Base-by-base conservation (phyloP, 371 early-diverging fungal genomes). In the Lichtheimia corymbifera region DNA sequence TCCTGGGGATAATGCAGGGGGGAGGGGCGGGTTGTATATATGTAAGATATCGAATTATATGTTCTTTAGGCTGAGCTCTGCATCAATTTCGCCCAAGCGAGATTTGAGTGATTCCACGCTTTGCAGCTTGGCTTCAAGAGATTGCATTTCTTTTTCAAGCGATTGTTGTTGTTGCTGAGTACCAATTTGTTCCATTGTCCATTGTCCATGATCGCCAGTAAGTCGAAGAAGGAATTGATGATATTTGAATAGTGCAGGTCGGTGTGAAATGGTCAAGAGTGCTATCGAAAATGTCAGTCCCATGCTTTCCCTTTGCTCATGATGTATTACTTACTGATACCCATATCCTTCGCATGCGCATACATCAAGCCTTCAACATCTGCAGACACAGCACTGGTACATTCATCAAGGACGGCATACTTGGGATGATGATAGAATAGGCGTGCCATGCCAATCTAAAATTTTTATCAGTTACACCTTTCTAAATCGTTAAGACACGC, bases 361-460 rank as follows among this genome's bases (percentile, higher is more conserved):
- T 96, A 96, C 91, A 96, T 92, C 51, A 93, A 73, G 4, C 89
- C 87, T 71, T 96, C 96, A 27, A 94, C 91, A 66, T 96, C 96
- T 45, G 91, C 85, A 53, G 87, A 86, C 11, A 96, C 93, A 6
- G 94, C 93, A 43, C 88, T 87, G 3, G 96, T 95, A 70, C 90
- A 89, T 75, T 90, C 90, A 66, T 90, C 90, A 60, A 90, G 67
- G 24, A 90, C 85, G 28, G 90, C 90, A 72, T 81, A 95, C 63
- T 87, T 83, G 20, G 96, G 94, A 66, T 83, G 83, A 71, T 95
- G 96, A 72, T 93, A 95, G 69, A 88, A 90, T 50, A 91, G 67
- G 27, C 92, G 74, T 12, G 90, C 88, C 85, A 88, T 83, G 52
- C 84, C 82, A 66, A 90, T 80, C 86, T 88, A 68, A 55, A 17